Conservation (phyloP, 106 monocot genomes). For the Apostasia shenzhenica region DNA sequence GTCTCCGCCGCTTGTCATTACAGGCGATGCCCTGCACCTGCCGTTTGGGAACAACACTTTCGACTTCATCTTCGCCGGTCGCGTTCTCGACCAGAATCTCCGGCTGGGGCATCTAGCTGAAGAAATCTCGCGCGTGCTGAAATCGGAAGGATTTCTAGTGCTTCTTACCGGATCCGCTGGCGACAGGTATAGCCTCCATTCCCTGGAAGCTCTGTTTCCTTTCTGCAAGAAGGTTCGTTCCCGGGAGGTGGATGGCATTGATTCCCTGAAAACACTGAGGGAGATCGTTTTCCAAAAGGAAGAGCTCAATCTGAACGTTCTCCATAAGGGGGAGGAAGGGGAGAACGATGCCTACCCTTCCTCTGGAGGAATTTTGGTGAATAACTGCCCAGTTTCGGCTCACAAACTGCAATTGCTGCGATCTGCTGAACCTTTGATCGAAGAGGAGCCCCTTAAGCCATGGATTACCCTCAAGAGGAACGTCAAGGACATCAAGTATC, state of each 20-base stretch:
- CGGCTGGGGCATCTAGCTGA: constrained; percentile 15
- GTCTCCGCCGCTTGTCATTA: constrained; percentile 25
- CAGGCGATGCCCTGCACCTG: constrained; percentile 16
- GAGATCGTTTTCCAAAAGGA: constrained; percentile 33
- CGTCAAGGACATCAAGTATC: constrained; percentile 67
- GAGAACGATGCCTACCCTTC: constrained; percentile 5
- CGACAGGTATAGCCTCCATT: constrained; percentile 41
- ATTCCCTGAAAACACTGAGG: constrained; percentile 16
- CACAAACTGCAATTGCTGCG: constrained; percentile 41
- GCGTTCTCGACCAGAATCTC: constrained; percentile 15
- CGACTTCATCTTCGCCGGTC: constrained; percentile 41
- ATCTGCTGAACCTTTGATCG: constrained; percentile 57
- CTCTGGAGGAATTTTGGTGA: constrained; percentile 8
- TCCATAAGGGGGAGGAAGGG: neutral
- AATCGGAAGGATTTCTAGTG: constrained; percentile 36
- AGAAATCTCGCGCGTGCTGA: constrained; percentile 37
- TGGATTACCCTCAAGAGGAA: constrained; percentile 79
- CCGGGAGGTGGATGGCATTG: constrained; percentile 22
- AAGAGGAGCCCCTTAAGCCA: constrained; percentile 74
- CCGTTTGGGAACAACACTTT: constrained; percentile 33
- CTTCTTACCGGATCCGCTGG: constrained; percentile 32
- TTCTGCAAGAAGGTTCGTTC: constrained; percentile 17
- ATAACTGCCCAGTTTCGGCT: constrained; percentile 36
- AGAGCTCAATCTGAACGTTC: neutral
- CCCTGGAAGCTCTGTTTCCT: constrained; percentile 44